phyloP scores from a whole-genome alignment of 805 yeast genomes.

The Cyberlindnera euphorbiiphila region DNA sequence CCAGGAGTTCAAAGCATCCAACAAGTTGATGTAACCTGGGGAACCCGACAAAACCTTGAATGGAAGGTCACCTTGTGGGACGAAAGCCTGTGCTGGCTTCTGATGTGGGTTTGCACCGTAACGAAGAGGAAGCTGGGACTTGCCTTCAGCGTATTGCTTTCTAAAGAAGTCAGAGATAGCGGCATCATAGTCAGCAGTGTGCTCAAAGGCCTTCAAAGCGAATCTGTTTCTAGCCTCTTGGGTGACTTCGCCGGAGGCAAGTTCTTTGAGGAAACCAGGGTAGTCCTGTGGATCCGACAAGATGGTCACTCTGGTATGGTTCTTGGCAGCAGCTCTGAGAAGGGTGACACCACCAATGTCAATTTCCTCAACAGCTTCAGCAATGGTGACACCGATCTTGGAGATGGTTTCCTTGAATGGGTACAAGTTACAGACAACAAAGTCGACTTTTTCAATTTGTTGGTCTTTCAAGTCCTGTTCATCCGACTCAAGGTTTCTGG shows the following conservation, averaged over 20 bases:
- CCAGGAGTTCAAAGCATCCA: constrained; percentile 98
- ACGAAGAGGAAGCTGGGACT: constrained; percentile 87
- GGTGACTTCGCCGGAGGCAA: constrained; percentile 65
- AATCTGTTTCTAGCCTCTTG: constrained; percentile 70
- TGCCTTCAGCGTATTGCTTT: constrained; percentile 90
- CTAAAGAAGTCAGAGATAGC: constrained; percentile 96
- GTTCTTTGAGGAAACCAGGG: constrained; percentile 79
- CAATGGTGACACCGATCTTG: constrained; percentile 91
- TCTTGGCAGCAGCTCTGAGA: constrained; percentile 97
- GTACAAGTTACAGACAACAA: constrained; percentile 94
- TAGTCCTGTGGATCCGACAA: constrained; percentile 94
- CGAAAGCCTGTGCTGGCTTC: constrained; percentile 97
- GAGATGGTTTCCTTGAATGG: constrained; percentile 98
- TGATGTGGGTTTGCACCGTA: constrained; percentile 99
- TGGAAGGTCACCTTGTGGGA: constrained; percentile 82
- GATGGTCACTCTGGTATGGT: constrained; percentile 94
- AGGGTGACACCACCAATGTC: constrained; percentile 98
- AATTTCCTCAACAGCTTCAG: constrained; percentile 97
- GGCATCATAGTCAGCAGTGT: constrained; percentile 95
- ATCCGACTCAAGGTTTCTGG: constrained; percentile 88
- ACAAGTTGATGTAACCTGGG: constrained; percentile 95
- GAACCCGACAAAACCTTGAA: constrained; percentile 92
- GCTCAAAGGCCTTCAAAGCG: constrained; percentile 97
- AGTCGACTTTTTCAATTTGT: constrained; percentile 93
- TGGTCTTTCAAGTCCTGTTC: constrained; percentile 84